Percentiles rank a stretch among this genome's conserved stretches.
Conservation (phyloP, 192 early-diverging fungal species). For the Coemansia sp. region DNA sequence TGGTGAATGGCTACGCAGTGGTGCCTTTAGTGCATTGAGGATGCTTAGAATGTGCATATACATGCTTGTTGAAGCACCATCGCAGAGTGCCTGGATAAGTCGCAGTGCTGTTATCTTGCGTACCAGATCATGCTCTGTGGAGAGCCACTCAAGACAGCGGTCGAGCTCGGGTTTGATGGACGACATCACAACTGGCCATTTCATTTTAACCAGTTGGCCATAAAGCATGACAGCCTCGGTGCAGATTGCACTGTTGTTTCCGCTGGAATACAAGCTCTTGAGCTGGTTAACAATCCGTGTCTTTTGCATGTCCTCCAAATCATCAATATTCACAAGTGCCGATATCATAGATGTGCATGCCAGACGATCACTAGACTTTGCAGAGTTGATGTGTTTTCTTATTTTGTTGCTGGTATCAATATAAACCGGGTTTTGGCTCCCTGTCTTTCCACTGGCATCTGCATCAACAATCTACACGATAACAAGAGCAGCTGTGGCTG, state of each 20-base stretch:
- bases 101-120: conserved; percentile 26
- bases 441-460: conserved; percentile 20
- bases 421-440: conserved; percentile 25
- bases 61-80: conserved; percentile 66
- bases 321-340: conserved; percentile 15
- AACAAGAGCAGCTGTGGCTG: background rate
- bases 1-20: conserved; percentile 73
- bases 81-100: conserved; percentile 25
- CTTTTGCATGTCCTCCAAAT: conserved; percentile 27
- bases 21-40: conserved; percentile 83
- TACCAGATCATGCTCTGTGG: conserved; percentile 15
- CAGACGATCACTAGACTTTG: conserved; percentile 15
- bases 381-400: conserved; percentile 8
- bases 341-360: conserved; percentile 26
- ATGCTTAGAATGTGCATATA: conserved; percentile 79
- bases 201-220: conserved; percentile 14
- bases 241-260: conserved; percentile 9
- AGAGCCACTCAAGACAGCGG: conserved; percentile 32
- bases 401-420: conserved; percentile 15
- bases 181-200: conserved; percentile 17
- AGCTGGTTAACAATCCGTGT: conserved; percentile 25
- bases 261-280: conserved; percentile 9
- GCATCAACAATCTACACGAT: conserved; percentile 22
- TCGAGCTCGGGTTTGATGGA: conserved; percentile 21
- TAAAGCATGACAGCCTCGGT: conserved; percentile 25